These are phyloP conservation scores for Salix koriyanagi DNA, from an alignment of 345 rosid genomes.

Conservation along the genomic window DNA sequence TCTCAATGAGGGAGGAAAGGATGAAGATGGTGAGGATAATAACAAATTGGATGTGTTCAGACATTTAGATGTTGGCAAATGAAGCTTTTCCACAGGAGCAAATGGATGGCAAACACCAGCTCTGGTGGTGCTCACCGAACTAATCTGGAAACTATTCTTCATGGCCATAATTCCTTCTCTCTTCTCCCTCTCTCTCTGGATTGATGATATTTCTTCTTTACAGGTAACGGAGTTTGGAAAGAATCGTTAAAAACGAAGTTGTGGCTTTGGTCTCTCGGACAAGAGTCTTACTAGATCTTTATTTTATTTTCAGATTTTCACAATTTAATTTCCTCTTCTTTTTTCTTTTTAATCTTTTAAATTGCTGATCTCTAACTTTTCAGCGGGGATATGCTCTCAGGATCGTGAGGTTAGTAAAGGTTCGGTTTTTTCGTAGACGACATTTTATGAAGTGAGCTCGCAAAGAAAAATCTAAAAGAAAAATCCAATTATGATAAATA, in stretches of 20 bases:
- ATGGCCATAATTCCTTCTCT: constrained; percentile 33
- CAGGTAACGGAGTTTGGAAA: background rate
- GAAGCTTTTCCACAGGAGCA: constrained; percentile 30
- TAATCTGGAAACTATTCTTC: constrained; percentile 43
- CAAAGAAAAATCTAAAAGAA: background rate
- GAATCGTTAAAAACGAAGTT: background rate
- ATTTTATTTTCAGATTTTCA: background rate
- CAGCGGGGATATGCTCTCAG: constrained; percentile 18
- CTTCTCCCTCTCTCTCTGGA: background rate
- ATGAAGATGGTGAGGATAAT: constrained; percentile 20
- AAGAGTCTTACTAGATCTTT: background rate
- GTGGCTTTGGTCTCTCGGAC: constrained; percentile 14
- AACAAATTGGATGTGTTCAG: constrained; percentile 23
- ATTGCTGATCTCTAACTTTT: constrained; percentile 6
- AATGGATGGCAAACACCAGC: constrained; percentile 33
- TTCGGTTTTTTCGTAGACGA: constrained; percentile 36
- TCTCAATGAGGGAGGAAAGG: constrained; percentile 13
- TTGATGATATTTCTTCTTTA: background rate
- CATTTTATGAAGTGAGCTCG: constrained; percentile 2
- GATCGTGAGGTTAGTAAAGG: constrained; percentile 33
- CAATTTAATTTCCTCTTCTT: background rate
- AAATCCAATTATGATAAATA: background rate
- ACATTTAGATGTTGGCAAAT: constrained; percentile 25
- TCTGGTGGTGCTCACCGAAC: constrained; percentile 27
- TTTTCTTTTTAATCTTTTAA: background rate